Conservation (phyloP, 768 basidiomycete species). For the Bullera alba region DNA sequence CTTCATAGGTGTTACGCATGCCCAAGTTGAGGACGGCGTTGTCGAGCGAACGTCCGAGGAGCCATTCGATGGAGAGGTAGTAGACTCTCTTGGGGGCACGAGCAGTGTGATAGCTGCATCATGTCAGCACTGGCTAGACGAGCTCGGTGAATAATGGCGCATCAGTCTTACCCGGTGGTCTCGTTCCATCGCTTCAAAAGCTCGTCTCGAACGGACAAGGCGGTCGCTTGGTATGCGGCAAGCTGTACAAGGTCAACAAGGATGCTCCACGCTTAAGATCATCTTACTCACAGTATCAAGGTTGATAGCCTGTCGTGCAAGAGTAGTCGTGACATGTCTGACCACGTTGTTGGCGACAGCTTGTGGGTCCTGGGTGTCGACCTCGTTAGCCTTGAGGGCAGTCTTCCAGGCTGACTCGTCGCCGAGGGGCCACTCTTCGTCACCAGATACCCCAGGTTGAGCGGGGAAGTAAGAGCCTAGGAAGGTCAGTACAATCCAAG, state of each 20-base stretch:
- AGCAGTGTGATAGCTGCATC: slow-evolving; percentile 42
- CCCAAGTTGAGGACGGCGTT: slow-evolving; percentile 81
- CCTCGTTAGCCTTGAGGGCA: slow-evolving; percentile 37
- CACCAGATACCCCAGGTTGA: slow-evolving; percentile 18
- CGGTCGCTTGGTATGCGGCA: slow-evolving; percentile 86
- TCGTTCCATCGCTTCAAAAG: slow-evolving; percentile 70
- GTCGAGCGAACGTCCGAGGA: slow-evolving; percentile 49
- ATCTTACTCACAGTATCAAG: slow-evolving; percentile 52
- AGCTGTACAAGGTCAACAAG: slow-evolving; percentile 47
- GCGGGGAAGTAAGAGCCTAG: slow-evolving; percentile 44
- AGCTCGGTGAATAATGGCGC: too few relatives aligned
- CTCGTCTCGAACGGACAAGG: slow-evolving; percentile 79
- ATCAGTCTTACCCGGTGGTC: slow-evolving; percentile 55
- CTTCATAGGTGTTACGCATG: slow-evolving; percentile 65
- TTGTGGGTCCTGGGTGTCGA: slow-evolving; percentile 32
- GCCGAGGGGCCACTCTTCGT: slow-evolving; percentile 45
- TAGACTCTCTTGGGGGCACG: slow-evolving; percentile 53
- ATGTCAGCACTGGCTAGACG: slow-evolving; percentile 5
- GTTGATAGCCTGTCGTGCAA: slow-evolving; percentile 86
- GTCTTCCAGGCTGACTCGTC: slow-evolving; percentile 45
- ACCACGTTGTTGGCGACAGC: slow-evolving; percentile 38
- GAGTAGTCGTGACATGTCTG: slow-evolving; percentile 53
- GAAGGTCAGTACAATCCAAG: not conserved
- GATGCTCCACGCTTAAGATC: not conserved
- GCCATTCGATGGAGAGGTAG: slow-evolving; percentile 89